phyloP scores from a whole-genome alignment of 805 yeast species.

The Lipomyces mesembrius region DNA sequence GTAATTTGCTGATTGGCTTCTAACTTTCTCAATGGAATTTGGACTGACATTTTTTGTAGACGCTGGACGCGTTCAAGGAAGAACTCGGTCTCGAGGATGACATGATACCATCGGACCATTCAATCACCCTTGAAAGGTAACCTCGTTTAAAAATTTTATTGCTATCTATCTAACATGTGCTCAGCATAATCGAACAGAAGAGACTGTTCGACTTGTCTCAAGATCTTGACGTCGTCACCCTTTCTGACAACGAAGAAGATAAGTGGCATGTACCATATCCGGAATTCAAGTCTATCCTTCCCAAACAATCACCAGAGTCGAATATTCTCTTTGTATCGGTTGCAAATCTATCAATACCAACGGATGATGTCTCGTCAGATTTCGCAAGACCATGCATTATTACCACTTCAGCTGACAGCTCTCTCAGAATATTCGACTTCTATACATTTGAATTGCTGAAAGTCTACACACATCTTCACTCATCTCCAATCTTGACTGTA shows the following conservation, averaged over 20 bases:
- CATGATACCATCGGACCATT: slow-evolving; percentile 37
- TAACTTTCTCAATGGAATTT: neutral
- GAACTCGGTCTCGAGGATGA: slow-evolving; percentile 38
- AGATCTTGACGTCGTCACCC: slow-evolving; percentile 23
- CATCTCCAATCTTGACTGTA: slow-evolving; percentile 33
- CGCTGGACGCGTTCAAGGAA: slow-evolving; percentile 32
- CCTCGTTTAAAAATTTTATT: neutral
- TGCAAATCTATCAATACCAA: slow-evolving; percentile 27
- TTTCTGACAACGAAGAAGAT: slow-evolving; percentile 22
- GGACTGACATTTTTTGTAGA: slow-evolving; percentile 13
- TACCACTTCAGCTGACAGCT: slow-evolving; percentile 33
- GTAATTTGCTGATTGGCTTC: slow-evolving; percentile 9
- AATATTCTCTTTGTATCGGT: slow-evolving; percentile 36
- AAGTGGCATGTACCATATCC: slow-evolving; percentile 34
- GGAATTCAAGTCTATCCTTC: slow-evolving; percentile 26
- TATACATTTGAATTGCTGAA: slow-evolving; percentile 30
- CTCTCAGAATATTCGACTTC: slow-evolving; percentile 34
- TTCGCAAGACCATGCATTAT: slow-evolving; percentile 31
- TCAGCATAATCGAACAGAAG: slow-evolving; percentile 37
- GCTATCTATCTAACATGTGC: neutral
- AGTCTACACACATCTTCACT: slow-evolving; percentile 27
- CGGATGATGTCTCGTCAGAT: slow-evolving; percentile 24
- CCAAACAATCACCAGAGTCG: slow-evolving; percentile 27
- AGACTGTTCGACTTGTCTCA: slow-evolving; percentile 31
- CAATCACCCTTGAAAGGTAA: slow-evolving; percentile 36